Evolutionary conservation across 164 flowering plant genomes (phyloP).

Genomic region (Vitis rupestris): DNA sequence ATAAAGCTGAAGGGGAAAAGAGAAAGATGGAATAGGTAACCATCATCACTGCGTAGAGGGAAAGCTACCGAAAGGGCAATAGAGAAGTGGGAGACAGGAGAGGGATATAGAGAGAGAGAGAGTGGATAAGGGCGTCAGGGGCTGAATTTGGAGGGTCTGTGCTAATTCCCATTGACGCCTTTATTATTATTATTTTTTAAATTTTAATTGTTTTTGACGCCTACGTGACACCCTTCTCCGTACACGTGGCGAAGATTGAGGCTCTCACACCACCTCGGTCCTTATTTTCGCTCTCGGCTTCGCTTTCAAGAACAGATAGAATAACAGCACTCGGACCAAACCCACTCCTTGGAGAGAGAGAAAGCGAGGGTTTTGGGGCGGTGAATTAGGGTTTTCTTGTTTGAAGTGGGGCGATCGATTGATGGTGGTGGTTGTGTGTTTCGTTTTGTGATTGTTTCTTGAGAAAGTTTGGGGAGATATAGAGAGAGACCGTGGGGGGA

Average conservation of each 20-base stretch:
- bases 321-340: slow-evolving; percentile 1
- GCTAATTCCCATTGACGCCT: too few relatives aligned
- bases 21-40: not conserved
- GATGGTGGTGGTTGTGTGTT: not conserved
- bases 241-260: too few relatives aligned
- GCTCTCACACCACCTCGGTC: not conserved
- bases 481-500: slow-evolving; percentile 1
- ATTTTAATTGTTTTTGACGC: too few relatives aligned
- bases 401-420: not conserved
- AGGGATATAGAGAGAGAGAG: not conserved
- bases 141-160: not conserved
- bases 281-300: slow-evolving; percentile 10
- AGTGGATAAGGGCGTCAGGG: slow-evolving; percentile 34
- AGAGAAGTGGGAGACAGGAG: slow-evolving; percentile 26
- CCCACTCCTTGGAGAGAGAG: slow-evolving; percentile 2
- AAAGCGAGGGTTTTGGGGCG: slow-evolving; percentile 2
- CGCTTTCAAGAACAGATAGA: slow-evolving; percentile 19
- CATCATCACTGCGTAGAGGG: slow-evolving; percentile 26
- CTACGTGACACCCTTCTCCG: too few relatives aligned
- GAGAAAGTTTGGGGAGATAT: not conserved
- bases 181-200: too few relatives aligned
- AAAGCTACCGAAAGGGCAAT: slow-evolving; percentile 34
- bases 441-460: not conserved
- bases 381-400: not conserved
- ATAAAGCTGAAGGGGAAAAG: not conserved